These are phyloP conservation scores for Endoconidiophora laricicola DNA, from an alignment of 2,329 filamentous ascomycete species.

Conservation along the genomic window DNA sequence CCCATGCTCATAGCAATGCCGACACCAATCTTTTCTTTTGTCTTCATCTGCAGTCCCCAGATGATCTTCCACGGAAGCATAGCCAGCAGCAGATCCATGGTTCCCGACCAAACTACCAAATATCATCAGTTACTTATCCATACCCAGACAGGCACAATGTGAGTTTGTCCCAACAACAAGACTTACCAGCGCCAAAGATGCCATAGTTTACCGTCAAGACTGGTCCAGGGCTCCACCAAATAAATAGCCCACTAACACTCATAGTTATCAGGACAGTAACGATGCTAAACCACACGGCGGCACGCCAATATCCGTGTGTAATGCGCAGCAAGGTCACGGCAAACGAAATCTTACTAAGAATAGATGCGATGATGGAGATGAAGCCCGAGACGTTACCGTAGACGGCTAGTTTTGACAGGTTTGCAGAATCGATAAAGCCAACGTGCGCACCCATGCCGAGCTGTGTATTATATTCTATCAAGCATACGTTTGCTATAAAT, in stretches of 20 bases:
- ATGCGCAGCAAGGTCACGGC: constrained; percentile 19
- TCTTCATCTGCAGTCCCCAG: constrained; percentile 24
- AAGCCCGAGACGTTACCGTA: constrained; percentile 15
- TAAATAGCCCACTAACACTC: constrained; percentile 15
- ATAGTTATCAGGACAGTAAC: constrained; percentile 16
- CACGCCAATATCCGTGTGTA: constrained; percentile 12
- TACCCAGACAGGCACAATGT: not conserved
- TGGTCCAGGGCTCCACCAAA: constrained; percentile 13
- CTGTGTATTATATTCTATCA: constrained; percentile 9
- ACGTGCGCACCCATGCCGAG: constrained; percentile 14
- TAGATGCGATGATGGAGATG: constrained; percentile 17
- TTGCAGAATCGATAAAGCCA: constrained; percentile 6
- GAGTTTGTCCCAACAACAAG: not conserved
- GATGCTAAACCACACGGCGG: constrained; percentile 17
- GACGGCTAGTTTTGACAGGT: constrained; percentile 2
- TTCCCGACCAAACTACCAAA: constrained; percentile 19
- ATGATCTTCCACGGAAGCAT: constrained; percentile 26
- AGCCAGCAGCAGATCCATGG: constrained; percentile 25
- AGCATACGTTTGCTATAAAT: constrained; percentile 11
- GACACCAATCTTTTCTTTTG: constrained; percentile 25
- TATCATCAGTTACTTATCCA: not conserved
- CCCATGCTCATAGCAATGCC: constrained; percentile 28
- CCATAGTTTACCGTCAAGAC: constrained; percentile 11
- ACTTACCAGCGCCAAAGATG: constrained; percentile 13
- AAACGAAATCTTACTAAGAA: constrained; percentile 20